Evolutionary conservation across 2,329 filamentous ascomycete species (phyloP).

Genomic region (Clonostachys chloroleuca): DNA sequence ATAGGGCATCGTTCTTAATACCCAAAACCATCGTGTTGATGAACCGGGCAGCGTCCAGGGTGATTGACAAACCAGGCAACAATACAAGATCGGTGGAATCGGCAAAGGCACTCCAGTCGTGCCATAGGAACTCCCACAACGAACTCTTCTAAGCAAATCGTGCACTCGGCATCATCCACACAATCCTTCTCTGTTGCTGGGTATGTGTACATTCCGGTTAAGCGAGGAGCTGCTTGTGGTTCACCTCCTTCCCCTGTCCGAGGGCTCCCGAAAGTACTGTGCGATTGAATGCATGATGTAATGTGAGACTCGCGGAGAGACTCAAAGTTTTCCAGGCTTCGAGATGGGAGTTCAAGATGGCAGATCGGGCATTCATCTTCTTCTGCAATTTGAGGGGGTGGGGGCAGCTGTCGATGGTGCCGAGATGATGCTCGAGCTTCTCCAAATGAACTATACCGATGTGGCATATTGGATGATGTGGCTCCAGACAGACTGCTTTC

Average conservation of each 20-base stretch:
- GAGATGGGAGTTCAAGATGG: conserved; percentile 63
- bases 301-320: conserved; percentile 54
- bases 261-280: conserved; percentile 43
- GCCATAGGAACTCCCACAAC: conserved; percentile 59
- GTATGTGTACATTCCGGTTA: conserved; percentile 61
- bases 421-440: not conserved
- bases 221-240: conserved; percentile 25
- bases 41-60: conserved; percentile 60
- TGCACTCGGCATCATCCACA: conserved; percentile 63
- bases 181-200: conserved; percentile 64
- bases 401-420: conserved; percentile 29
- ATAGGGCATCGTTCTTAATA: conserved; percentile 22
- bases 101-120: conserved; percentile 62
- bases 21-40: conserved; percentile 59
- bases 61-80: conserved; percentile 58
- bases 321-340: conserved; percentile 47
- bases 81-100: conserved; percentile 59
- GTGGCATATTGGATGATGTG: too few species aligned
- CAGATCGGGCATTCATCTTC: conserved; percentile 80
- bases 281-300: conserved; percentile 47
- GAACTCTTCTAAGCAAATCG: conserved; percentile 65
- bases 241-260: conserved; percentile 10
- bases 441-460: too few species aligned
- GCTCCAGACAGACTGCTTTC: too few species aligned
- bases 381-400: conserved; percentile 53